Conservation (phyloP, 2,329 filamentous ascomycete genomes). For the Neoscytalidium dimidiatum region DNA sequence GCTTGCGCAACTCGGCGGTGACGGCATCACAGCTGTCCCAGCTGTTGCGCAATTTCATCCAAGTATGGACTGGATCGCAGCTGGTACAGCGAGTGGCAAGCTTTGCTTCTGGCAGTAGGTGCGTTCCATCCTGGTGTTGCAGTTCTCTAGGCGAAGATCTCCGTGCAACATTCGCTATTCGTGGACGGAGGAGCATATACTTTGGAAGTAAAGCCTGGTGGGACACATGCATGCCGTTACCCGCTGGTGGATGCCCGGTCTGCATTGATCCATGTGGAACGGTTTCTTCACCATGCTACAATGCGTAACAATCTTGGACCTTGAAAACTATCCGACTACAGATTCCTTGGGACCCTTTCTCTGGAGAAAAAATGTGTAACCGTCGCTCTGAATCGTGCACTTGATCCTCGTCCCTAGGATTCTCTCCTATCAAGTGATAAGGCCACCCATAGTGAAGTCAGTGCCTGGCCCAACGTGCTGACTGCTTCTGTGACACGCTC, state of each 20-base stretch:
- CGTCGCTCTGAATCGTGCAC: background rate
- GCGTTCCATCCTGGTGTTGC: background rate
- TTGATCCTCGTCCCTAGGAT: background rate
- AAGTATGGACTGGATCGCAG: constrained; percentile 85
- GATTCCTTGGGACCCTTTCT: too few relatives aligned
- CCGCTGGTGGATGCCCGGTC: too few relatives aligned
- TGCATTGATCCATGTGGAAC: too few relatives aligned
- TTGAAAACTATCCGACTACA: too few relatives aligned
- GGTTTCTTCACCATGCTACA: too few relatives aligned
- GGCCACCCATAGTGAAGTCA: background rate
- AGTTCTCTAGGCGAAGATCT: too few relatives aligned
- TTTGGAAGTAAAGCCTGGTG: background rate
- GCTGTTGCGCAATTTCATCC: constrained; percentile 91
- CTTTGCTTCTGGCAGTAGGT: constrained; percentile 81
- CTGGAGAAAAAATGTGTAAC: too few relatives aligned
- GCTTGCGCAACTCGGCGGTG: constrained; percentile 82
- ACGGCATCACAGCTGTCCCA: constrained; percentile 91
- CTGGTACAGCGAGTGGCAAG: constrained; percentile 89
- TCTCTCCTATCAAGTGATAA: background rate
- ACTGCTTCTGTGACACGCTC: background rate
- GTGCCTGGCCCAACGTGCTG: background rate
- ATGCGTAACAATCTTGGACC: too few relatives aligned
- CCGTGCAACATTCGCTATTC: background rate
- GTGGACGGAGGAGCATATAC: too few relatives aligned
- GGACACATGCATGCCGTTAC: too few relatives aligned